Base-by-base conservation (phyloP, 371 early-diverging fungal genomes). In the Lichtheimia ramosa region DNA sequence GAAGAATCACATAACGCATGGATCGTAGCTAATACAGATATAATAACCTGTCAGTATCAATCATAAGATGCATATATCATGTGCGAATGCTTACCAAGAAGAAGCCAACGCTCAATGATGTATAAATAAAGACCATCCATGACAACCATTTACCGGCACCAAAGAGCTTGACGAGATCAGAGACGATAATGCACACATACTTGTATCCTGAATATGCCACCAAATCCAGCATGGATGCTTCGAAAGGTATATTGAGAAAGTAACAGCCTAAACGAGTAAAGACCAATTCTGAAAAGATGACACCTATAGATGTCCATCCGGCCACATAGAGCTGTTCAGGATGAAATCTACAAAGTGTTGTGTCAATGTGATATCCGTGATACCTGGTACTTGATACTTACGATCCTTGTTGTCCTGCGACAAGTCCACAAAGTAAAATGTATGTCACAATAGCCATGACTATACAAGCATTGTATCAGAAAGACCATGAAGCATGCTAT, bases 381-480 rank as follows among this genome's bases (percentile, higher is more conserved):
- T 46, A 0, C 5, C 5, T 46, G 5, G 8, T 7, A 6, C 10
- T 15, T 21, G 20, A 25, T 14, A 76, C 77, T 74, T 82, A 70
- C 88, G 81, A 66, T 74, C 60, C 51, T 76, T 74, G 51, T 92
- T 96, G 58, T 83, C 82, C 53, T 82, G 79, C 76, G 27, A 68
- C 75, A 59, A 96, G 66, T 15, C 96, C 97, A 55, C 93, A 88
- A 27, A 94, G 68, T 23, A 99, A 79, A 23, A 98, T 88, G 70
- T 99, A 97, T 5, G 98, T 95, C 21, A 97, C 93, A 54, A 97
- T 82, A 3, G 92, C 89, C 97, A 98, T 97, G 34, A 91, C 90
- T 72, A 61, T 5, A 21, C 12, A 51, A 25, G n/a, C n/a, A n/a
- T 4, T 28, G 25, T 2, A 8, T 34, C 10, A 34, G 34, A 34